A percentile compares a stretch with the other conserved stretches of the same genome.
Evolutionary conservation across 305 asterid genomes (phyloP).

Genomic region (Rubia balearica): DNA sequence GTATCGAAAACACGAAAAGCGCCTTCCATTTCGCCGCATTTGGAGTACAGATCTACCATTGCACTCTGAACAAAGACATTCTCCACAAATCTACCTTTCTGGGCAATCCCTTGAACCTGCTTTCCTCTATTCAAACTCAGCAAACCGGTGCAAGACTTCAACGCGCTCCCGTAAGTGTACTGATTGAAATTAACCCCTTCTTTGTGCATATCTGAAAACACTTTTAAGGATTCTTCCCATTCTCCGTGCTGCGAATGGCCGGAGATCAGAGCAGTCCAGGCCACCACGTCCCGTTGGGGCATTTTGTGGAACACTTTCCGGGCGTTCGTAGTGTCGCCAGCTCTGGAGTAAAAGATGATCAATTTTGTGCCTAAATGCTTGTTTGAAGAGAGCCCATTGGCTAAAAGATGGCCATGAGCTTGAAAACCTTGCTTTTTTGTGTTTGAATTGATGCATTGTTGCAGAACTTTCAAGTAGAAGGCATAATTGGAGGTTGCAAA

Average conservation of each 20-base stretch:
- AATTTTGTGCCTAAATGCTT: conserved; percentile 10
- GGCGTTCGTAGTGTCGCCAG: not conserved
- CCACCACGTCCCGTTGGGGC: conserved; percentile 9
- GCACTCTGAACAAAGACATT: conserved; percentile 55
- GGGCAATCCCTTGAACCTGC: conserved; percentile 43
- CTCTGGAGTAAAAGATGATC: conserved; percentile 9
- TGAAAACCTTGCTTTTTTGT: not conserved
- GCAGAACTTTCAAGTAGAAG: conserved; percentile 9
- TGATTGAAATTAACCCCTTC: conserved; percentile 48
- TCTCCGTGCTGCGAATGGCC: not conserved
- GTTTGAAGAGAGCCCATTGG: not conserved
- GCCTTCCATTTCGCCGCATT: conserved; percentile 48
- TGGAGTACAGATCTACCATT: conserved; percentile 45
- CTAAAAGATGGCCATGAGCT: conserved; percentile 6
- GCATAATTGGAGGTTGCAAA: not conserved
- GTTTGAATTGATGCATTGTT: conserved; percentile 1
- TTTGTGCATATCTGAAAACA: conserved; percentile 5
- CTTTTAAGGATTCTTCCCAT: conserved; percentile 2
- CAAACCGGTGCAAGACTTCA: conserved; percentile 39
- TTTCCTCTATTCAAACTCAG: conserved; percentile 35
- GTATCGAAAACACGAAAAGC: conserved; percentile 36
- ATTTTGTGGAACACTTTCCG: conserved; percentile 7
- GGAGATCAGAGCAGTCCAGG: conserved; percentile 18
- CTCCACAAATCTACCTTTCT: conserved; percentile 36
- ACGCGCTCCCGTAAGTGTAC: conserved; percentile 49